These are phyloP conservation scores for Pouteria campechiana DNA, from an alignment of 179 eudicot genomes.

Conservation along the genomic window DNA sequence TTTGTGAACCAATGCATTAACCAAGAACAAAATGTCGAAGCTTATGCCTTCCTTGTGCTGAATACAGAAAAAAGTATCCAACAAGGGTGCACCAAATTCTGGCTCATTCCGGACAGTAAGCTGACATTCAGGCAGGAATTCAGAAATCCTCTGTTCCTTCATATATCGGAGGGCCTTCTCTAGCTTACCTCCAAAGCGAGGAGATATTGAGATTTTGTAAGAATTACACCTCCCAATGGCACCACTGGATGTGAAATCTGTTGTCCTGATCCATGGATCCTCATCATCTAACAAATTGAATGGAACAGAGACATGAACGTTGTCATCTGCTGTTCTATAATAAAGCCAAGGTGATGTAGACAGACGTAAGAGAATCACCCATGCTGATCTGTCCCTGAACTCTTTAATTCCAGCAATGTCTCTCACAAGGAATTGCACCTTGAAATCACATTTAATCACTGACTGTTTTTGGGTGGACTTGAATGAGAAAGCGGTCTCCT, in stretches of 20 bases:
- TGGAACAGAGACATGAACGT: slow-evolving; percentile 46
- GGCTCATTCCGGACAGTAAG: slow-evolving; percentile 51
- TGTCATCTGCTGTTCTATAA: slow-evolving; percentile 89
- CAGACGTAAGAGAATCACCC: slow-evolving; percentile 47
- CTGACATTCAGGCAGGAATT: slow-evolving; percentile 2
- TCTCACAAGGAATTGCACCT: slow-evolving; percentile 59
- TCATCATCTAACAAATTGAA: slow-evolving; percentile 79
- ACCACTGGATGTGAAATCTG: slow-evolving; percentile 63
- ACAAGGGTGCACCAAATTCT: slow-evolving; percentile 32
- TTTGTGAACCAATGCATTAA: slow-evolving; percentile 73
- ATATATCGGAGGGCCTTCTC: slow-evolving; percentile 45
- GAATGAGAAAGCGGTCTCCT: slow-evolving; percentile 42
- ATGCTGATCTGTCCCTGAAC: slow-evolving; percentile 20
- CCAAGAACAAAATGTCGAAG: slow-evolving; percentile 51
- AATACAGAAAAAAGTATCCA: slow-evolving; percentile 56
- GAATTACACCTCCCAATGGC: slow-evolving; percentile 66
- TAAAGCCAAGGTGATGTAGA: slow-evolving; percentile 56
- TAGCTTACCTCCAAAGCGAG: slow-evolving; percentile 45
- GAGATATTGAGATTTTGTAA: slow-evolving; percentile 40
- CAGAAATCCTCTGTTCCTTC: slow-evolving; percentile 16
- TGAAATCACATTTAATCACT: slow-evolving; percentile 56
- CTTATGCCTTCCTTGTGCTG: slow-evolving; percentile 34
- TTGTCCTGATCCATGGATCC: slow-evolving; percentile 91
- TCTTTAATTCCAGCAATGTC: slow-evolving; percentile 41
- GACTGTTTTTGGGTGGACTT: slow-evolving; percentile 31